Evolutionary conservation across 768 basidiomycete genomes (phyloP), one percentile per base, ranked within the genome.

Genomic region (Pholiota conissans): DNA sequence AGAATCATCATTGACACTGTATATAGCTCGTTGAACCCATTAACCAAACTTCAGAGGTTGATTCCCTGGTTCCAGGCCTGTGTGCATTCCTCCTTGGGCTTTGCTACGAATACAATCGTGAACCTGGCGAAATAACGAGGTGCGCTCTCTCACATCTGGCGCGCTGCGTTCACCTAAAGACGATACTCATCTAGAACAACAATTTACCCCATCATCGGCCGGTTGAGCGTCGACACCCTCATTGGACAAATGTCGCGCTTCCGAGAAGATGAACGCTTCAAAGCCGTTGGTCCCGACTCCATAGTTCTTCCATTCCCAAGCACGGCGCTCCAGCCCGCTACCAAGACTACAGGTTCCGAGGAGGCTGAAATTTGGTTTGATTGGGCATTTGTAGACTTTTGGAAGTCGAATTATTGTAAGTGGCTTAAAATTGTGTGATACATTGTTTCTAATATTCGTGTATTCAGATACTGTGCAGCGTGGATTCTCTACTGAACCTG

Each of bases 351-450:
- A 49, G 65, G 63, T 32, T 74, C 77, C 51, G 85, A 85, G 60
- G 89, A 91, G 65, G 91, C 85, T 26, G 93, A 95, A 72, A 80
- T 97, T 35, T 98, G 97, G 97, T 91, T 98, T 67, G 95, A 98
- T 71, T 98, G 95, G 93, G 84, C 89, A 0, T 98, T 98, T 73
- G 86, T 97, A 5, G 97, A 99, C 72, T 99, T 98, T 71, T 95
- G 93, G 90, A 98, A 98, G 76, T 95, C 93, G 46, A 95, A 96
- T 67, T 97, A 95, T 67, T 93, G 96, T 96, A 65, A 69, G 91
- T 46, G 57, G 22, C n/a, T 9, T 60, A 50, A 5, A 13, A 7
- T 22, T 26, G 18, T 48, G 27, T 18, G 5, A 47, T 40, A 5
- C 4, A 55, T 47, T 42, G 3, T 14, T 24, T 46, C 20, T 3